phyloP scores from a whole-genome alignment of 345 rosid genomes.

The Mangifera indica region DNA sequence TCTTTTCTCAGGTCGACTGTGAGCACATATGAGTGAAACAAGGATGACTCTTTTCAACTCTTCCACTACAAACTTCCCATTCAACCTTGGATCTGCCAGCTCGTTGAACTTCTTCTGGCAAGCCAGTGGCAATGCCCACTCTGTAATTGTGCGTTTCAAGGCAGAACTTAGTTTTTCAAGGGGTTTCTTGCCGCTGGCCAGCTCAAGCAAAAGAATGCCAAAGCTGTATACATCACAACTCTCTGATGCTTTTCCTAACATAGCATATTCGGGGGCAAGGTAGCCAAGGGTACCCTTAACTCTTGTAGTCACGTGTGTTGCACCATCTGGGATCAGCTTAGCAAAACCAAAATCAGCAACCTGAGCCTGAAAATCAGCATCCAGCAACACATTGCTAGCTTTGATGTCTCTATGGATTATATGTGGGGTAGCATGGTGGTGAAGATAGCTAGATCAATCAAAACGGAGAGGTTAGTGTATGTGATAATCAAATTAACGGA shows the following conservation, averaged over 20 bases:
- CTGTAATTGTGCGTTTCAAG: slow-evolving; percentile 45
- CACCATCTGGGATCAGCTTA: slow-evolving; percentile 71
- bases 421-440: slow-evolving; percentile 84
- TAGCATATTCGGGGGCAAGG: slow-evolving; percentile 78
- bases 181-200: slow-evolving; percentile 68
- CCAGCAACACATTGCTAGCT: slow-evolving; percentile 76
- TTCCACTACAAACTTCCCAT: slow-evolving; percentile 52
- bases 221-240: slow-evolving; percentile 85
- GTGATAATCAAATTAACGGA: not conserved
- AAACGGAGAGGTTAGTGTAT: slow-evolving; percentile 15
- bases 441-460: slow-evolving; percentile 65
- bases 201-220: slow-evolving; percentile 71
- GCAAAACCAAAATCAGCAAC: slow-evolving; percentile 88
- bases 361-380: slow-evolving; percentile 68
- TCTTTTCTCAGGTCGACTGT: slow-evolving; percentile 56
- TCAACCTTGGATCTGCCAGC: slow-evolving; percentile 62
- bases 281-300: slow-evolving; percentile 81
- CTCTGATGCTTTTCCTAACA: slow-evolving; percentile 76
- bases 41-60: slow-evolving; percentile 55
- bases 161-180: slow-evolving; percentile 41
- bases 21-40: slow-evolving; percentile 57
- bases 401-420: slow-evolving; percentile 75
- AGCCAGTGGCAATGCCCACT: slow-evolving; percentile 69
- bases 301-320: slow-evolving; percentile 76
- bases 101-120: slow-evolving; percentile 54